These are phyloP conservation scores for Lepiota subincarnata DNA, from an alignment of 768 basidiomycete genomes.

Conservation along the genomic window DNA sequence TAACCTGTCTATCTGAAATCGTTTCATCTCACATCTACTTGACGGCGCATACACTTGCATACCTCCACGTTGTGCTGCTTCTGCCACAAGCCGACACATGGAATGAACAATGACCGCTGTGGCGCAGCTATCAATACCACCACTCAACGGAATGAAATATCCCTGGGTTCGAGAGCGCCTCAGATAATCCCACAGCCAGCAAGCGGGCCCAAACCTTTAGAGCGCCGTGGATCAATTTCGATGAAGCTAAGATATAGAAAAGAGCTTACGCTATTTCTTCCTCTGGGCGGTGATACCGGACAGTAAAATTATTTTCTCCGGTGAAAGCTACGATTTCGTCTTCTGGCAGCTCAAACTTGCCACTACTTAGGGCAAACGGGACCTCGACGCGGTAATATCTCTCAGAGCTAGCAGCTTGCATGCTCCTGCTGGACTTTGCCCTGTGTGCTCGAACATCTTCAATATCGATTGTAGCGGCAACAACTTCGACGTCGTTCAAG, in stretches of 20 bases:
- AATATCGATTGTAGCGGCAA: constrained; percentile 95
- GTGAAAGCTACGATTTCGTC: constrained; percentile 40
- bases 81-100: constrained; percentile 89
- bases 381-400: constrained; percentile 82
- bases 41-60: constrained; percentile 17
- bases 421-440: constrained; percentile 75
- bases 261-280: constrained; percentile 93
- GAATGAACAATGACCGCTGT: constrained; percentile 95
- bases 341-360: constrained; percentile 60
- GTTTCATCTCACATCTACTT: not conserved
- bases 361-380: constrained; percentile 72
- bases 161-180: constrained; percentile 90
- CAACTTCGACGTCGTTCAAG: constrained; percentile 91
- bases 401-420: constrained; percentile 79
- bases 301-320: constrained; percentile 36
- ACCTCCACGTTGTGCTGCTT: constrained; percentile 76
- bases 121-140: constrained; percentile 96
- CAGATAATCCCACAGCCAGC: constrained; percentile 99
- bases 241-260: not conserved
- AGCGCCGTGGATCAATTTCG: not conserved
- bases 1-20: constrained; percentile 71
- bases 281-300: constrained; percentile 81
- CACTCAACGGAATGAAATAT: constrained; percentile 92
- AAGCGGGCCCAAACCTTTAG: constrained; percentile 87
- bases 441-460: constrained; percentile 93